Evolutionary conservation across 139 green algal species (phyloP), one percentile per base, ranked within the genome.

Genomic region (Closterium sp.): DNA sequence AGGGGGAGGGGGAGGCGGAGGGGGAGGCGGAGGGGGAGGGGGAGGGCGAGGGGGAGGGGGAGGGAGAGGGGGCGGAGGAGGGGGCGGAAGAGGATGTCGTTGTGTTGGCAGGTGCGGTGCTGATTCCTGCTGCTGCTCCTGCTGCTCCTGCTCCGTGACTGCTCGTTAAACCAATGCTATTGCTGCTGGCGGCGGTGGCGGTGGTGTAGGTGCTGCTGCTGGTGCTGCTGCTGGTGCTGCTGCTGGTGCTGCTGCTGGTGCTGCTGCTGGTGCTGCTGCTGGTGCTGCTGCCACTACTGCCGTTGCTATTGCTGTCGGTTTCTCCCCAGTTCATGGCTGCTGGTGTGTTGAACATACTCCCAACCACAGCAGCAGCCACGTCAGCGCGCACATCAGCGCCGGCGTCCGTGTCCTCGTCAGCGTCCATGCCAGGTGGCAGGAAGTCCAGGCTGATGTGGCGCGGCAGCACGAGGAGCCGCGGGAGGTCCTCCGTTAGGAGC

Each of bases 401-500:
- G 98, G 19, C 62, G 62, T 79, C 62, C 17, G 62, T 24, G 13
- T 31, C 31, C 89, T 91, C 84, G 30, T 38, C 30, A 38, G 21
- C n/a, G 27, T 92, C 34, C 86, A 45, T 31, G 34, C 73, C 86
- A 79, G 31, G 29, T 34, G 92, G 92, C 30, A 93, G 19, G 29
- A 99, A 97, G 93, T 97, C 96, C 94, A 99, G 97, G 89, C 98
- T 96, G 90, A 99, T 95, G 4, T 97, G 94, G 93, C 97, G 95
- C 24, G 98, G 98, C 91, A 99, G 96, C 70, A 98, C 97, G 95
- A 99, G 99, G 24, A 99, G 95, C 28, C 88, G 95, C 22, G 98
- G 98, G 28, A 99, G 96, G 88, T 99, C 97, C 91, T 98, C 97
- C 0, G 98, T 99, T 31, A 99, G 93, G 87, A 99, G 96, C 94